phyloP scores from a whole-genome alignment of 208 protist species.

The Wallacemonas rigidus region DNA sequence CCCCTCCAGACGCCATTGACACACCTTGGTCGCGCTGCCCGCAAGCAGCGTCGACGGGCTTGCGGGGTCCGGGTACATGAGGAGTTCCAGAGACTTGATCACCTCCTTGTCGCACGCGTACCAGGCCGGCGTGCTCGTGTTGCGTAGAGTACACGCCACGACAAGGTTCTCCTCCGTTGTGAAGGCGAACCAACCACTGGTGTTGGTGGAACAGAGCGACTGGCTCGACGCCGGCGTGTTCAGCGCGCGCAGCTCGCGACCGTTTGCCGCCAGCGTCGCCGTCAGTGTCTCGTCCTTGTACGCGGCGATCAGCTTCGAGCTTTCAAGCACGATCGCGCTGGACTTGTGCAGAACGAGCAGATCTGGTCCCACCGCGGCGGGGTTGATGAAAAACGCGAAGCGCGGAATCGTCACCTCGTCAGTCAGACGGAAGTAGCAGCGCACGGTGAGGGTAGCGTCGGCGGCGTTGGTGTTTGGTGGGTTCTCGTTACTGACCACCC shows the following conservation, averaged over 20 bases:
- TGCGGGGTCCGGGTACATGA: slow-evolving; percentile 42
- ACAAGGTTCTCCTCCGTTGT: slow-evolving; percentile 64
- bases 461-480: slow-evolving; percentile 19
- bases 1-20: slow-evolving; percentile 73
- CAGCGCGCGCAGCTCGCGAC: slow-evolving; percentile 58
- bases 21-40: slow-evolving; percentile 40
- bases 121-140: slow-evolving; percentile 82
- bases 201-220: slow-evolving; percentile 63
- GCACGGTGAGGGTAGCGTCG: slow-evolving; percentile 47
- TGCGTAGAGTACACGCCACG: slow-evolving; percentile 79
- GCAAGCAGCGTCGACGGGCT: slow-evolving; percentile 49
- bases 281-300: slow-evolving; percentile 46
- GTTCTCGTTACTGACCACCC: slow-evolving; percentile 62
- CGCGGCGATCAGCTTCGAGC: slow-evolving; percentile 69
- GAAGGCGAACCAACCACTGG: slow-evolving; percentile 85
- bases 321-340: slow-evolving; percentile 72
- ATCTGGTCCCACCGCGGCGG: slow-evolving; percentile 54
- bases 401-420: slow-evolving; percentile 64
- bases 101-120: slow-evolving; percentile 55
- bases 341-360: slow-evolving; percentile 76
- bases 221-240: slow-evolving; percentile 27
- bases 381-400: slow-evolving; percentile 89
- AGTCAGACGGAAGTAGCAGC: slow-evolving; percentile 75
- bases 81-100: slow-evolving; percentile 60
- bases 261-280: slow-evolving; percentile 50